Conservation (phyloP, 129 eudicot species). For the Chrysanthemum makinoi region DNA sequence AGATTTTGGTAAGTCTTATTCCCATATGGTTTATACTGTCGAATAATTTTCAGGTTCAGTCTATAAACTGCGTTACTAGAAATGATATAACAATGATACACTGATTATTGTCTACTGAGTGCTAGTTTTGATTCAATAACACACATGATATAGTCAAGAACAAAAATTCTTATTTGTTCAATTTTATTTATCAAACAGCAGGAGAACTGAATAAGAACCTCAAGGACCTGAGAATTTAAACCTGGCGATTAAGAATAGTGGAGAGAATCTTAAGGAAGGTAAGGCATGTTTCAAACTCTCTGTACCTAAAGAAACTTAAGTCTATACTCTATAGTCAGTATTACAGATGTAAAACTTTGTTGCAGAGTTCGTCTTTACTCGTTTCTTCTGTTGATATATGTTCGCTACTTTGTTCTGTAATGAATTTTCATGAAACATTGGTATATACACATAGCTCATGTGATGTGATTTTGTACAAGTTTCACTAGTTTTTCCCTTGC, state of each 20-base stretch:
- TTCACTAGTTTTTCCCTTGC: background rate
- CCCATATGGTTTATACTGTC: too few species aligned
- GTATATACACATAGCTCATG: constrained; percentile 3
- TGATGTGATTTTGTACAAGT: background rate
- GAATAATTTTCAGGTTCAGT: too few species aligned
- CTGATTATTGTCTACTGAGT: background rate
- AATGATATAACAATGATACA: background rate
- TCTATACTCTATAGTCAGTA: background rate
- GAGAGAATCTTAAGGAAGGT: constrained; percentile 19
- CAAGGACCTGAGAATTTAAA: too few species aligned
- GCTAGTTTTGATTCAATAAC: background rate
- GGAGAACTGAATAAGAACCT: constrained; percentile 1
- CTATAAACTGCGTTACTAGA: too few species aligned
- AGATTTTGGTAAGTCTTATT: too few species aligned
- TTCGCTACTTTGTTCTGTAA: background rate
- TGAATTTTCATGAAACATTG: constrained; percentile 18
- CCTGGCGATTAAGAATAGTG: too few species aligned
- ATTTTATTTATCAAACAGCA: background rate
- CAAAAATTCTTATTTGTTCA: background rate
- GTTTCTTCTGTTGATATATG: constrained; percentile 11
- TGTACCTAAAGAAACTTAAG: constrained; percentile 6
- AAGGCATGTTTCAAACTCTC: background rate
- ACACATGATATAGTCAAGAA: background rate
- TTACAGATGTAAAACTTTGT: background rate
- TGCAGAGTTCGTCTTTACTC: background rate